Evolutionary conservation across 139 green algal species (phyloP).

Genomic region (Haematococcus lacustris): DNA sequence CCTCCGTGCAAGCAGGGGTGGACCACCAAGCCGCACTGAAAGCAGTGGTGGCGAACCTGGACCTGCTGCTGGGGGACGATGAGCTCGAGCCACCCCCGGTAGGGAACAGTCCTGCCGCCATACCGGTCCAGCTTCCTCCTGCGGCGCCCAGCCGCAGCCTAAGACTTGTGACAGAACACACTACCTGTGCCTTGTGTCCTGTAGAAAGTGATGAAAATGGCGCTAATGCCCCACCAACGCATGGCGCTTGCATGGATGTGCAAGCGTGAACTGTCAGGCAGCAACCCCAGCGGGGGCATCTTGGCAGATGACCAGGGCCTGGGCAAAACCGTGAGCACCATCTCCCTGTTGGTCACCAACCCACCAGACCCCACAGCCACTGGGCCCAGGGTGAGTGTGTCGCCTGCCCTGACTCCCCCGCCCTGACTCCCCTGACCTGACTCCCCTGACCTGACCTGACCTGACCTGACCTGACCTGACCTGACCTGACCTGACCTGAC

Average conservation of each 20-base stretch:
- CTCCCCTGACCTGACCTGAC: no score
- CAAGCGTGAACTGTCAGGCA: conserved; percentile 39
- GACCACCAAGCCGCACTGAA: conserved; percentile 24
- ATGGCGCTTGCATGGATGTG: conserved; percentile 71
- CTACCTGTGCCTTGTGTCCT: background rate
- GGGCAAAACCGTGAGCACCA: conserved; percentile 77
- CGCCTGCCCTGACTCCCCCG: no score
- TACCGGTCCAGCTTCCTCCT: background rate
- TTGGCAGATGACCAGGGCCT: conserved; percentile 79
- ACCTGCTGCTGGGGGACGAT: conserved; percentile 8
- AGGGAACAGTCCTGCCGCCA: background rate
- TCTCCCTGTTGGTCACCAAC: conserved; percentile 66
- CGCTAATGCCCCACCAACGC: conserved; percentile 60
- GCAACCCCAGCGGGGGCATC: conserved; percentile 50
- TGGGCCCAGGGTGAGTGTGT: background rate
- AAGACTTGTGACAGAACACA: background rate
- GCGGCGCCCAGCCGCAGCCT: background rate
- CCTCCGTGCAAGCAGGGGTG: conserved; percentile 1
- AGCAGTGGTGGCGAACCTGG: conserved; percentile 22
- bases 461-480: no score
- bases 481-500: no score
- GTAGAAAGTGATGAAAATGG: conserved; percentile 20
- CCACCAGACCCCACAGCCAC: conserved; percentile 12
- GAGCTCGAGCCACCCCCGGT: conserved; percentile 33
- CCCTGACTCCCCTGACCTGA: no score